Evolutionary conservation across 2,329 filamentous ascomycete genomes (phyloP).

Genomic region (Neoascochyta sp.): DNA sequence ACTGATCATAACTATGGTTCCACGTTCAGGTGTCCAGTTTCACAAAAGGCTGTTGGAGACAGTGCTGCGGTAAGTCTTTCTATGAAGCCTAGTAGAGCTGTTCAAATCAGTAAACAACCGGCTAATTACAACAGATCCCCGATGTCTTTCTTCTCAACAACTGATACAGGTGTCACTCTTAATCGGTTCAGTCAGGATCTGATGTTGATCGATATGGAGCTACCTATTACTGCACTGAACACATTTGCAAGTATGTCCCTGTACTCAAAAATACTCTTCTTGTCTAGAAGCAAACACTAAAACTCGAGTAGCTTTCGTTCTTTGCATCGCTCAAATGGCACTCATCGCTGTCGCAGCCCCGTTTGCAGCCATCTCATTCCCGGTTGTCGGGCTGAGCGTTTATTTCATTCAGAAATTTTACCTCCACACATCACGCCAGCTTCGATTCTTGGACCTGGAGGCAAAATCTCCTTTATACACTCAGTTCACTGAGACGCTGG

Average conservation of each 20-base stretch:
- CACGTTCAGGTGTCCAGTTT: conserved; percentile 50
- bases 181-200: conserved; percentile 51
- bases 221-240: conserved; percentile 37
- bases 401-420: conserved; percentile 47
- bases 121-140: conserved; percentile 34
- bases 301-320: too few species aligned
- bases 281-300: too few species aligned
- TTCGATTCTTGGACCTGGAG: conserved; percentile 54
- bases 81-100: neutral
- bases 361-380: conserved; percentile 42
- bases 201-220: conserved; percentile 45
- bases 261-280: too few species aligned
- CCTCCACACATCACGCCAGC: conserved; percentile 46
- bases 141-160: conserved; percentile 44
- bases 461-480: conserved; percentile 50
- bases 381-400: conserved; percentile 36
- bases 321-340: conserved; percentile 33
- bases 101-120: conserved; percentile 8
- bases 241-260: conserved; percentile 31
- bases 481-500: conserved; percentile 51
- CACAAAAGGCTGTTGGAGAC: conserved; percentile 49
- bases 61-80: conserved; percentile 42
- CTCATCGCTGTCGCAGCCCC: conserved; percentile 41
- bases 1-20: conserved; percentile 53
- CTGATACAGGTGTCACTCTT: conserved; percentile 45